phyloP scores from a whole-genome alignment of 768 basidiomycete genomes.

The Clitopilus passeckerianus region DNA sequence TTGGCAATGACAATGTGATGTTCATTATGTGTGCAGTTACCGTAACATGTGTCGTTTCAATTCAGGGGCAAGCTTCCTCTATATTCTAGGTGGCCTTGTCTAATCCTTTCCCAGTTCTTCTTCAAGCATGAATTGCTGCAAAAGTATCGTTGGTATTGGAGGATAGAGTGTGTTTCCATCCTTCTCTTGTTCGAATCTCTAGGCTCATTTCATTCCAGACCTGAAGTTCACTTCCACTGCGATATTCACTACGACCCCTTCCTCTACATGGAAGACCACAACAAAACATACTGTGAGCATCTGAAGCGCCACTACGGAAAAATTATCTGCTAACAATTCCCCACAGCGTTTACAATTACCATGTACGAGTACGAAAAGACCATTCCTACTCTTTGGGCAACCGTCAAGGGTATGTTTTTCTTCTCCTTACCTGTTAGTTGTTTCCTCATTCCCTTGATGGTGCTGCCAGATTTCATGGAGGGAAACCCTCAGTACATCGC shows the following conservation, averaged over 20 bases:
- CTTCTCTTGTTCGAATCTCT: constrained; percentile 6
- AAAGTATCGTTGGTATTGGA: constrained; percentile 77
- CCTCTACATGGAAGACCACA: constrained; percentile 64
- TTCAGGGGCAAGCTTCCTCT: constrained; percentile 43
- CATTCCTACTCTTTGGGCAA: constrained; percentile 73
- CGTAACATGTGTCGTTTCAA: constrained; percentile 78
- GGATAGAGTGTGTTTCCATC: constrained; percentile 30
- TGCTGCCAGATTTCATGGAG: constrained; percentile 52
- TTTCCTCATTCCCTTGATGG: background rate
- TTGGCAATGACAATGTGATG: too few species aligned
- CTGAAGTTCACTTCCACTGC: constrained; percentile 73
- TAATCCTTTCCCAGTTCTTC: constrained; percentile 49
- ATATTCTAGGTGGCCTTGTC: constrained; percentile 25
- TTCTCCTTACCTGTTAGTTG: background rate
- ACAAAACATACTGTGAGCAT: constrained; percentile 60
- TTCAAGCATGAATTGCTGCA: constrained; percentile 66
- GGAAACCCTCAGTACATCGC: constrained; percentile 51
- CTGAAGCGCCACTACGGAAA: background rate
- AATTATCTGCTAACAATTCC: background rate
- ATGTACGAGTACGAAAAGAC: constrained; percentile 76
- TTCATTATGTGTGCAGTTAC: constrained; percentile 35
- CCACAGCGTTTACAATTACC: constrained; percentile 64
- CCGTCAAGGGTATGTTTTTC: constrained; percentile 49
- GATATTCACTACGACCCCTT: constrained; percentile 69
- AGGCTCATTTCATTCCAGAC: constrained; percentile 31